phyloP scores from a whole-genome alignment of 306 rosid genomes.

The Trifolium repens region DNA sequence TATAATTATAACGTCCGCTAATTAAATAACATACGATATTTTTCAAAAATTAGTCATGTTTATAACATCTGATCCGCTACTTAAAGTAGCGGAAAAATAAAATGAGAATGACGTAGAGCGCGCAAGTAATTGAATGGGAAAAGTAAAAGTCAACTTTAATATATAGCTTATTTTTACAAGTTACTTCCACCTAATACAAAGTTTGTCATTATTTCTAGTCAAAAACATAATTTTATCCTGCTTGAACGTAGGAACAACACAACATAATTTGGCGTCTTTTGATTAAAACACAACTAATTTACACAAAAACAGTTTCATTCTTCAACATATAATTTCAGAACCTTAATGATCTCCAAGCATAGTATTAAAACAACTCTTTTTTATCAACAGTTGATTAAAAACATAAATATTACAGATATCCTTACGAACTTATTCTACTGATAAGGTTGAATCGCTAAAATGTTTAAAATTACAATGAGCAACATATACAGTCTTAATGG shows the following conservation, averaged over 20 bases:
- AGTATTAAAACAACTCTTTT: neutral
- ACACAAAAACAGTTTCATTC: neutral
- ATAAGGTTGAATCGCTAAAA: neutral
- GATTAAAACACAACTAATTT: neutral
- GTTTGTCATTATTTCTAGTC: neutral
- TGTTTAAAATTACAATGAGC: conserved; percentile 25
- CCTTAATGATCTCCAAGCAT: neutral
- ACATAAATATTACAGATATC: neutral
- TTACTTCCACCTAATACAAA: neutral
- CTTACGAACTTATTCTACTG: neutral
- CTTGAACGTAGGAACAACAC: too few relatives aligned
- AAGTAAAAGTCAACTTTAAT: too few relatives aligned
- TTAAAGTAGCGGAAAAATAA: too few relatives aligned
- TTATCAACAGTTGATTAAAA: neutral
- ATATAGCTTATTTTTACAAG: neutral
- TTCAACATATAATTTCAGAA: neutral
- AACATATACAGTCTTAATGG: conserved; percentile 32
- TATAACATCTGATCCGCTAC: too few relatives aligned
- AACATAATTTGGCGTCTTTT: neutral
- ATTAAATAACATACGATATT: too few relatives aligned
- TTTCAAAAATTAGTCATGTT: too few relatives aligned
- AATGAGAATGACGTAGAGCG: too few relatives aligned
- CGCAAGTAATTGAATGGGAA: too few relatives aligned
- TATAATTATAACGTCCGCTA: too few relatives aligned
- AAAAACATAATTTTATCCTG: neutral